These are phyloP conservation scores for Athelia sp. DNA, from an alignment of 1,284 basidiomycete genomes.

Conservation along the genomic window DNA sequence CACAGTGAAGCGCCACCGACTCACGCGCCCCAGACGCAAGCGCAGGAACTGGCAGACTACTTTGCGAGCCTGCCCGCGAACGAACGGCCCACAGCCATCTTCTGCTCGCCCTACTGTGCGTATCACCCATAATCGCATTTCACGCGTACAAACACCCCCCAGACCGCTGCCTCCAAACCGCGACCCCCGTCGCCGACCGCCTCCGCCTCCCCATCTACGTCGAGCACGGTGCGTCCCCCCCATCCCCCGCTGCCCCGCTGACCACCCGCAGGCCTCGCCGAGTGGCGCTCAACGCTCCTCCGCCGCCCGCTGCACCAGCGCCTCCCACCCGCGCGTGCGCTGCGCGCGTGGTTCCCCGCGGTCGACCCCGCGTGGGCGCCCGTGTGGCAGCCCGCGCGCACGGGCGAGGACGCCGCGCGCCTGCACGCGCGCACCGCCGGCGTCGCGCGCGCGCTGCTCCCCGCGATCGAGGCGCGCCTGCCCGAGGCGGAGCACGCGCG, in stretches of 20 bases:
- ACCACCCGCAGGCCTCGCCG: slow-evolving; percentile 54
- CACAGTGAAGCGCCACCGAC: neutral
- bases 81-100: slow-evolving; percentile 70
- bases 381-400: slow-evolving; percentile 66
- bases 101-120: slow-evolving; percentile 78
- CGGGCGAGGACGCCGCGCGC: slow-evolving; percentile 63
- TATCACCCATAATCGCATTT: slow-evolving; percentile 5
- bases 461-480: slow-evolving; percentile 41
- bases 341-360: slow-evolving; percentile 51
- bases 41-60: slow-evolving; percentile 63
- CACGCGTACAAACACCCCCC: slow-evolving; percentile 2
- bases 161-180: slow-evolving; percentile 85
- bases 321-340: slow-evolving; percentile 44
- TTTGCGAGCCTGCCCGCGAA: slow-evolving; percentile 61
- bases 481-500: slow-evolving; percentile 31
- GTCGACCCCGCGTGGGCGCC: slow-evolving; percentile 61
- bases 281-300: slow-evolving; percentile 79
- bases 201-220: slow-evolving; percentile 68
- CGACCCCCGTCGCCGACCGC: slow-evolving; percentile 55
- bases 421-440: slow-evolving; percentile 58
- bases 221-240: slow-evolving; percentile 56
- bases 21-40: slow-evolving; percentile 50
- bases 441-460: slow-evolving; percentile 47
- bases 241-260: neutral
- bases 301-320: slow-evolving; percentile 68